Evolutionary conservation across 306 rosid genomes (phyloP).

Genomic region (Carpinus viminea): DNA sequence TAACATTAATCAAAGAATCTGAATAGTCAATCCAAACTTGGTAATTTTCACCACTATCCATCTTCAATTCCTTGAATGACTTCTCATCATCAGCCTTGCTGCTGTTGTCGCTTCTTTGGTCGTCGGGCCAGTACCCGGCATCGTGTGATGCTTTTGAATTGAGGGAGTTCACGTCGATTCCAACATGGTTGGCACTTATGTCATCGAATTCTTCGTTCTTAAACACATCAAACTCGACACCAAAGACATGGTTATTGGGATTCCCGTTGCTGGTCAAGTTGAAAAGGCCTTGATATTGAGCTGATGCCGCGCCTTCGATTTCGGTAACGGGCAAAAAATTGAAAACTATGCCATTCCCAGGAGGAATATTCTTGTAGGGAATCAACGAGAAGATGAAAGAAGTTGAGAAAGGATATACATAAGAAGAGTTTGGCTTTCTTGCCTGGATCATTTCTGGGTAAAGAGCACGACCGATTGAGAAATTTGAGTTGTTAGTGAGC

Average conservation of each 20-base stretch:
- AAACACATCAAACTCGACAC: constrained; percentile 84
- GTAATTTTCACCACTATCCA: constrained; percentile 69
- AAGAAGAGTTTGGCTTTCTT: constrained; percentile 46
- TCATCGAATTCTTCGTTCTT: constrained; percentile 72
- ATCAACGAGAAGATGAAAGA: constrained; percentile 84
- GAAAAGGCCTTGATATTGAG: constrained; percentile 69
- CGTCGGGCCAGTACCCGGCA: constrained; percentile 68
- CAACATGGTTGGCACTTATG: constrained; percentile 70
- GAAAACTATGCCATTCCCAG: constrained; percentile 76
- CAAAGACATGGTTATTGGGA: constrained; percentile 53
- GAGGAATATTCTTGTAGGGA: constrained; percentile 47
- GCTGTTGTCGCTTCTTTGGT: constrained; percentile 6
- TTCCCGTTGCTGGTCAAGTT: constrained; percentile 55
- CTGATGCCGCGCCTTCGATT: constrained; percentile 50
- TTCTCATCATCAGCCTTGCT: constrained; percentile 13
- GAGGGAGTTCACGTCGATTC: constrained; percentile 71
- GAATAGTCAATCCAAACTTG: constrained; percentile 85
- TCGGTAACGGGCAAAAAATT: constrained; percentile 61
- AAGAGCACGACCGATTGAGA: constrained; percentile 75
- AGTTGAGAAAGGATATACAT: constrained; percentile 63
- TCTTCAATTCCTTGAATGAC: constrained; percentile 45
- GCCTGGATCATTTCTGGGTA: constrained; percentile 47
- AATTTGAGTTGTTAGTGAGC: constrained; percentile 57
- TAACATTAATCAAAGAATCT: constrained; percentile 57
- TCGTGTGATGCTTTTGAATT: constrained; percentile 38